Percentiles rank a stretch among this genome's conserved stretches.
These are phyloP conservation scores for Wickerhamomyces queroliae DNA, from an alignment of 805 yeast species.

Conservation along the genomic window DNA sequence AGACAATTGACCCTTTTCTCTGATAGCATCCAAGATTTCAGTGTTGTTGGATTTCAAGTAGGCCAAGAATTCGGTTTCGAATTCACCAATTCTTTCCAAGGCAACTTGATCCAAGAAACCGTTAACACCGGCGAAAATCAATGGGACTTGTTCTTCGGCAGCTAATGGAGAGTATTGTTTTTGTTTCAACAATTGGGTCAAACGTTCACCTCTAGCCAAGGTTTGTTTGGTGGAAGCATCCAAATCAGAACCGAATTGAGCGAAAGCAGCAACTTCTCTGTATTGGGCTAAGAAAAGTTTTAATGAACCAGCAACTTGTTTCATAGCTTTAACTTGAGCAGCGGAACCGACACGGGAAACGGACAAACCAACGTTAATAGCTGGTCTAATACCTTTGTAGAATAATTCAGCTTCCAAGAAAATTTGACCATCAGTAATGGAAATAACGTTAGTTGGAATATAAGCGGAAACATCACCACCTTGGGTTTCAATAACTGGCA, in stretches of 20 bases:
- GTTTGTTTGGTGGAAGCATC: constrained; percentile 99
- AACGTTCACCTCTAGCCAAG: constrained; percentile 99
- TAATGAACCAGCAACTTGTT: constrained; percentile 99
- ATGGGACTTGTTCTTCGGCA: constrained; percentile 99
- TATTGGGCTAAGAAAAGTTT: constrained; percentile 99
- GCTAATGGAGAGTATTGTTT: constrained; percentile 94
- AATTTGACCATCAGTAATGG: constrained; percentile 96
- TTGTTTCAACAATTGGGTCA: constrained; percentile 97
- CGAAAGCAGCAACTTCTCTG: constrained; percentile 99
- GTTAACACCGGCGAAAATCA: constrained; percentile 99
- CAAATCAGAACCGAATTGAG: constrained; percentile 99
- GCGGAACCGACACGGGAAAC: constrained; percentile 99
- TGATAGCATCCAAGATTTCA: constrained; percentile 78
- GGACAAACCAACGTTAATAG: constrained; percentile 98
- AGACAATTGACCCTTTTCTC: constrained; percentile 84
- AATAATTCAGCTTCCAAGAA: constrained; percentile 99
- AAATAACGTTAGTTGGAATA: constrained; percentile 96
- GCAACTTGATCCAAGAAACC: constrained; percentile 93
- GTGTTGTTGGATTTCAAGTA: constrained; percentile 88
- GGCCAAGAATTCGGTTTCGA: constrained; percentile 88
- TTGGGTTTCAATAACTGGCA: constrained; percentile 96
- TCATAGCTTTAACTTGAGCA: constrained; percentile 99
- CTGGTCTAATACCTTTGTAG: constrained; percentile 99
- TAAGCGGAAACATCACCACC: constrained; percentile 99
- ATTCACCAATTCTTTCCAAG: constrained; percentile 80